Percentiles rank a stretch among this genome's conserved stretches.
Conservation (phyloP, 2,329 filamentous ascomycete genomes). For the Neophaeococcomyces mojaviensis region DNA sequence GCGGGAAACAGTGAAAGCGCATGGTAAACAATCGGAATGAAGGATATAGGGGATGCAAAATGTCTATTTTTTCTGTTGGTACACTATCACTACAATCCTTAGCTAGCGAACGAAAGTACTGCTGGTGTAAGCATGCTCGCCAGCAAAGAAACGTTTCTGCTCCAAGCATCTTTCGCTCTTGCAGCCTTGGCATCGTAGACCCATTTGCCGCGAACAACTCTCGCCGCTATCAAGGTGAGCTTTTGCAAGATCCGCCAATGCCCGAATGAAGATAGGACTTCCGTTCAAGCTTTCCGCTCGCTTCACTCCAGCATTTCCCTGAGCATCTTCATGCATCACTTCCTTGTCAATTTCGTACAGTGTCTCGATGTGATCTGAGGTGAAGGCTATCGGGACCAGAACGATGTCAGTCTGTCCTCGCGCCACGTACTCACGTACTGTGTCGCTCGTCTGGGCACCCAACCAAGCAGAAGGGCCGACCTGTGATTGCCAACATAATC, state of each 20-base stretch:
- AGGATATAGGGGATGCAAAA: too few species aligned
- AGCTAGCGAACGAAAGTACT: neutral
- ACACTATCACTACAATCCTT: neutral
- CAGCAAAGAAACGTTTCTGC: constrained; percentile 58
- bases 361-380: constrained; percentile 98
- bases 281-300: constrained; percentile 88
- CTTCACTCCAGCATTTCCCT: constrained; percentile 69
- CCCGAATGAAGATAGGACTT: constrained; percentile 80
- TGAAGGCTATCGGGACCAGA: constrained; percentile 92
- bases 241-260: constrained; percentile 79
- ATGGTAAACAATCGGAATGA: too few species aligned
- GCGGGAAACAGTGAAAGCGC: too few species aligned
- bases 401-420: constrained; percentile 88
- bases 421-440: constrained; percentile 79
- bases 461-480: constrained; percentile 94
- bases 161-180: constrained; percentile 80
- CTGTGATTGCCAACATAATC: constrained; percentile 95
- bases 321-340: constrained; percentile 72
- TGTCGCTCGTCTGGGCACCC: constrained; percentile 82
- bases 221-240: constrained; percentile 64
- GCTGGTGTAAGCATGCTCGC: constrained; percentile 16
- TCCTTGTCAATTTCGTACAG: constrained; percentile 90
- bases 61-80: neutral
- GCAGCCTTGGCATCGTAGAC: constrained; percentile 84
- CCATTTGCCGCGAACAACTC: constrained; percentile 78